These are phyloP conservation scores for Penicillium sp. DNA, from an alignment of 2,329 filamentous ascomycete genomes.

Conservation along the genomic window DNA sequence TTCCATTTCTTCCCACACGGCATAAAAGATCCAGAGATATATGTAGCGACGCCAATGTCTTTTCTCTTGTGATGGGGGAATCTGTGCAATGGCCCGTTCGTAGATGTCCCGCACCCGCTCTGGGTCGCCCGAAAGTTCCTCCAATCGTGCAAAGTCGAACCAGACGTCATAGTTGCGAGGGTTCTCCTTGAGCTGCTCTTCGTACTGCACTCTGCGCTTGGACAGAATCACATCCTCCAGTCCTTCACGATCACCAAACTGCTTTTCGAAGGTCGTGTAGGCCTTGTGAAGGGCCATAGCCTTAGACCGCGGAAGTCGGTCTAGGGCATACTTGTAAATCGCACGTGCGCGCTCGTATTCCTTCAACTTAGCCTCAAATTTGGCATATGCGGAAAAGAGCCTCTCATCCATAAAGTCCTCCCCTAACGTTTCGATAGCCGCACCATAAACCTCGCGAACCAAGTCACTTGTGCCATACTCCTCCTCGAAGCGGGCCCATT, in stretches of 20 bases:
- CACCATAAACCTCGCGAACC: constrained; percentile 83
- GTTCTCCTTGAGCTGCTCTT: constrained; percentile 87
- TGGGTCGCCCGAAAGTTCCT: constrained; percentile 72
- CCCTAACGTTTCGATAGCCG: constrained; percentile 77
- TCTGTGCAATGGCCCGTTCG: constrained; percentile 87
- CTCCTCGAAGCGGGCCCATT: constrained; percentile 95
- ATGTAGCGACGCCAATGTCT: constrained; percentile 95
- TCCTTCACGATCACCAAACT: constrained; percentile 85
- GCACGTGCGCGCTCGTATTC: constrained; percentile 88
- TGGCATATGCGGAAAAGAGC: constrained; percentile 89
- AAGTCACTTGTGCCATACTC: constrained; percentile 85
- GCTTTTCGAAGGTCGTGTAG: constrained; percentile 96
- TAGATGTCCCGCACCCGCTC: constrained; percentile 87
- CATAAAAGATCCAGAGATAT: constrained; percentile 96
- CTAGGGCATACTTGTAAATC: constrained; percentile 93
- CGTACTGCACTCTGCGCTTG: constrained; percentile 85
- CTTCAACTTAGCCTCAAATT: constrained; percentile 87
- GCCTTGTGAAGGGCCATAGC: constrained; percentile 79
- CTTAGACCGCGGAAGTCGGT: constrained; percentile 79
- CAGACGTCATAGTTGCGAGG: constrained; percentile 93
- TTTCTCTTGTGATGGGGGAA: constrained; percentile 92
- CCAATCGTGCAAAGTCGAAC: constrained; percentile 88
- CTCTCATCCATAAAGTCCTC: constrained; percentile 95
- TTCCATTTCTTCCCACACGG: constrained; percentile 85
- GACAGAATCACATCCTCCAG: constrained; percentile 94